These are phyloP conservation scores for Thielaviopsis euricoi DNA, from an alignment of 2,329 filamentous ascomycete species.

Conservation along the genomic window DNA sequence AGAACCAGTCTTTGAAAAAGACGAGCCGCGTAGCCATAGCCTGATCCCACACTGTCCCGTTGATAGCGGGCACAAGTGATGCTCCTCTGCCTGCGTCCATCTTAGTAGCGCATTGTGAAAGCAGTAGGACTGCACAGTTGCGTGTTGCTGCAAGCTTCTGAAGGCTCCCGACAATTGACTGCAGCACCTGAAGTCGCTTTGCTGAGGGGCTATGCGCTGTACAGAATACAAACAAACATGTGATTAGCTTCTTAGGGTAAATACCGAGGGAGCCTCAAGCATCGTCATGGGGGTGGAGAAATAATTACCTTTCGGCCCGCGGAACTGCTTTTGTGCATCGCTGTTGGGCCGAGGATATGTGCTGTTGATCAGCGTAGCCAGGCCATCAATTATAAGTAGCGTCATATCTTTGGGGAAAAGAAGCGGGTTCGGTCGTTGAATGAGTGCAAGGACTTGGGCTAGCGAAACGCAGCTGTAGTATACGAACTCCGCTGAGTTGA, in stretches of 20 bases:
- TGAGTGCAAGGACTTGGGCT: constrained; percentile 56
- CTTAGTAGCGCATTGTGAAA: constrained; percentile 70
- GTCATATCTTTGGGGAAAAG: constrained; percentile 47
- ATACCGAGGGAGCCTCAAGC: too few relatives aligned
- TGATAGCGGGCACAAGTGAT: constrained; percentile 57
- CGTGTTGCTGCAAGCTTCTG: constrained; percentile 59
- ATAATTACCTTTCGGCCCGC: constrained; percentile 24
- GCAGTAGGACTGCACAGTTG: constrained; percentile 56
- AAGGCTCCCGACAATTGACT: constrained; percentile 51
- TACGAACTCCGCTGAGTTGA: constrained; percentile 19
- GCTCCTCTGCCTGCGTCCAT: constrained; percentile 52
- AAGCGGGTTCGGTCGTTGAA: constrained; percentile 46
- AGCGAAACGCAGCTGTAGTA: constrained; percentile 43
- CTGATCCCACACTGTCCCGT: constrained; percentile 64
- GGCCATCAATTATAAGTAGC: constrained; percentile 60
- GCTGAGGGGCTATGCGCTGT: constrained; percentile 16
- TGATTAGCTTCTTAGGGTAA: too few relatives aligned
- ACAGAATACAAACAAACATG: too few relatives aligned
- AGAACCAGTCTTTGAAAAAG: constrained; percentile 63
- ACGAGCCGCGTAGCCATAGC: constrained; percentile 57
- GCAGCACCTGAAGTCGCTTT: constrained; percentile 35
- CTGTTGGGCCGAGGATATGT: constrained; percentile 48
- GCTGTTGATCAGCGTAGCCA: constrained; percentile 60
- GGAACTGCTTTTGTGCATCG: constrained; percentile 22
- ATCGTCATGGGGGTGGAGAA: too few relatives aligned